phyloP scores from a whole-genome alignment of 2,329 filamentous ascomycete genomes.

The Cylindrodendrum hubeiense region DNA sequence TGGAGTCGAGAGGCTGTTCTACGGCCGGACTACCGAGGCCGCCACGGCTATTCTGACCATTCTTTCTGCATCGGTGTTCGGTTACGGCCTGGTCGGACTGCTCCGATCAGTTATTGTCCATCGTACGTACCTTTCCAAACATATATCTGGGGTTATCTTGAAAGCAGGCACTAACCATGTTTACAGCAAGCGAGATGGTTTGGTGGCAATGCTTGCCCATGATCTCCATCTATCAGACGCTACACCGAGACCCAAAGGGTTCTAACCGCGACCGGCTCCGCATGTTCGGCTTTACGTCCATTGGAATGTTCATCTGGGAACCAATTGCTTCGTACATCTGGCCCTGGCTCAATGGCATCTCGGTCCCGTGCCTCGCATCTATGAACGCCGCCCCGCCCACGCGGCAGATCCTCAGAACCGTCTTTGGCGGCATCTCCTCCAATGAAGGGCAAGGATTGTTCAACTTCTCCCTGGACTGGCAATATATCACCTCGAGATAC shows the following conservation, averaged over 20 bases:
- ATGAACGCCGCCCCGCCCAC: slow-evolving; percentile 48
- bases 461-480: slow-evolving; percentile 58
- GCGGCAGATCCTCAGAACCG: slow-evolving; percentile 39
- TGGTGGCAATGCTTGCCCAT: slow-evolving; percentile 49
- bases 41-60: slow-evolving; percentile 43
- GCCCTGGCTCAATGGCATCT: slow-evolving; percentile 54
- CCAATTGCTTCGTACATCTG: slow-evolving; percentile 61
- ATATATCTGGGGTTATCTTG: too few species aligned
- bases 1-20: slow-evolving; percentile 35
- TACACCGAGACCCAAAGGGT: slow-evolving; percentile 47
- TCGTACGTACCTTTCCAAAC: too few species aligned
- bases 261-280: slow-evolving; percentile 43
- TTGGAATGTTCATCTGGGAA: slow-evolving; percentile 57
- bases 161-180: too few species aligned
- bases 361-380: slow-evolving; percentile 61
- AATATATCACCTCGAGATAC: slow-evolving; percentile 53
- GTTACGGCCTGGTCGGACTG: slow-evolving; percentile 46
- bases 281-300: slow-evolving; percentile 47
- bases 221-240: slow-evolving; percentile 49
- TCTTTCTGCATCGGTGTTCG: slow-evolving; percentile 46
- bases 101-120: slow-evolving; percentile 48
- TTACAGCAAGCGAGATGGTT: slow-evolving; percentile 49
- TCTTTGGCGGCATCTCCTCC: slow-evolving; percentile 56
- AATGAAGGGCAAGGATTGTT: slow-evolving; percentile 56
- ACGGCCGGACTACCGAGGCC: slow-evolving; percentile 34